Conservation (phyloP, 2,329 filamentous ascomycete genomes). For the Beauveria asiatica region DNA sequence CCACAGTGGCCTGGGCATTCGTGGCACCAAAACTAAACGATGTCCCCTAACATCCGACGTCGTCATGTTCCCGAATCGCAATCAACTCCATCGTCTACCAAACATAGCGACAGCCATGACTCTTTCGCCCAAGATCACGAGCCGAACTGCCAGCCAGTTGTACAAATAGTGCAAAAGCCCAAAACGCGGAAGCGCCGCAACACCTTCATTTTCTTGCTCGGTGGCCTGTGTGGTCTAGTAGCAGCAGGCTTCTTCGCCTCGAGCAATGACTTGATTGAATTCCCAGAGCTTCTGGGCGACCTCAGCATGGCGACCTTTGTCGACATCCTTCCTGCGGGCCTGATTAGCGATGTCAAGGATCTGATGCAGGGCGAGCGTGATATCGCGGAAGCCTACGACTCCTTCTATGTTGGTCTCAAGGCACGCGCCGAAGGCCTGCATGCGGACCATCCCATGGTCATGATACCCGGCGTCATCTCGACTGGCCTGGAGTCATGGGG, state of each 20-base stretch:
- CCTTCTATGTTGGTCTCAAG: conserved; percentile 83
- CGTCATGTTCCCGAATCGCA: conserved; percentile 3
- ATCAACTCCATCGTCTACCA: background rate
- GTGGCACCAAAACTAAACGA: background rate
- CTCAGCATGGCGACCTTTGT: conserved; percentile 77
- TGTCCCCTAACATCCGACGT: conserved; percentile 4
- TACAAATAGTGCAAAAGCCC: conserved; percentile 37
- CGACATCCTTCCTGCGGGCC: conserved; percentile 77
- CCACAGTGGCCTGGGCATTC: background rate
- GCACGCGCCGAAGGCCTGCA: conserved; percentile 70
- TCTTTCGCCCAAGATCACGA: background rate
- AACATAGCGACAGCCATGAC: background rate
- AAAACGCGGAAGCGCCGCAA: conserved; percentile 63
- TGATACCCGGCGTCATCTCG: conserved; percentile 96
- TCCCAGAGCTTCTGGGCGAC: conserved; percentile 56
- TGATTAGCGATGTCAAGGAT: conserved; percentile 79
- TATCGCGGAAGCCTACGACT: conserved; percentile 76
- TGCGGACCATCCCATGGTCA: conserved; percentile 83
- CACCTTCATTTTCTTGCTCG: conserved; percentile 77
- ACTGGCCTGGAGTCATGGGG: conserved; percentile 97
- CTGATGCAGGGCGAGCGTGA: conserved; percentile 82
- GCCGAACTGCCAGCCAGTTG: conserved; percentile 18
- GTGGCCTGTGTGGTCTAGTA: conserved; percentile 84
- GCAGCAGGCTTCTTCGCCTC: conserved; percentile 83
- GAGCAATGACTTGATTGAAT: conserved; percentile 79